Percentiles rank a stretch among this genome's conserved stretches.
Evolutionary conservation across 306 rosid genomes (phyloP).

Genomic region (Lathyrus tuberosus): DNA sequence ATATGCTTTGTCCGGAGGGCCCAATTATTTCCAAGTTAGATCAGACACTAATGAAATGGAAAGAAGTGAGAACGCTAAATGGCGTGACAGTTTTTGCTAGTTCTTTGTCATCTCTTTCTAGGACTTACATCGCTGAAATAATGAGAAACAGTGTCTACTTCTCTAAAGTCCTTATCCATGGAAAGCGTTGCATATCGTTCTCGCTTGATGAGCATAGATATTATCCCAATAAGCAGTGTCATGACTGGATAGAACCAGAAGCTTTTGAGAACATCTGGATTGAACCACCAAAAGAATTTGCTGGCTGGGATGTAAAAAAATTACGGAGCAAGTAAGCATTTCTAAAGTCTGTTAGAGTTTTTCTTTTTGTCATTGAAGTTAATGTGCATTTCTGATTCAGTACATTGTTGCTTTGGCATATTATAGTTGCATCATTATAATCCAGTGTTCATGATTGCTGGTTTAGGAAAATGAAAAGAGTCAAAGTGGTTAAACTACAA

Average conservation of each 20-base stretch:
- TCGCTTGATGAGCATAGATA: conserved; percentile 60
- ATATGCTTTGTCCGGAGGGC: conserved; percentile 66
- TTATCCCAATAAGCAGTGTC: conserved; percentile 70
- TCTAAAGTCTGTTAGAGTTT: conserved; percentile 12
- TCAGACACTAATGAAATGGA: conserved; percentile 60
- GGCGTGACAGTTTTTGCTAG: conserved; percentile 76
- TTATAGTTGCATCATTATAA: too few relatives aligned
- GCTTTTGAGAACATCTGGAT: conserved; percentile 70
- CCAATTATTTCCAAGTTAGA: conserved; percentile 75
- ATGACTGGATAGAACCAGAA: conserved; percentile 72
- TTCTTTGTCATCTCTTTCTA: conserved; percentile 71
- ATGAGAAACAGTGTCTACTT: conserved; percentile 74
- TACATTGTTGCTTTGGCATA: too few relatives aligned
- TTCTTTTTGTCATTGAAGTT: background rate
- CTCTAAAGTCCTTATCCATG: conserved; percentile 69
- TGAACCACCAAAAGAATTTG: conserved; percentile 65
- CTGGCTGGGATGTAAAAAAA: conserved; percentile 45
- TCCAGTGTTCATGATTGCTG: too few relatives aligned
- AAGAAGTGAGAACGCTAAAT: conserved; percentile 61
- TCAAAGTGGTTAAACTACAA: too few relatives aligned
- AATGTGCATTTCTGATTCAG: too few relatives aligned
- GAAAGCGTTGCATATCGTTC: conserved; percentile 72
- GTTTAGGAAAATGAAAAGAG: too few relatives aligned
- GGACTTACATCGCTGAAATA: conserved; percentile 56
- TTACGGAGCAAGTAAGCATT: conserved; percentile 39